These are phyloP conservation scores for Luvunga scandens DNA, from an alignment of 345 rosid species.

Conservation along the genomic window DNA sequence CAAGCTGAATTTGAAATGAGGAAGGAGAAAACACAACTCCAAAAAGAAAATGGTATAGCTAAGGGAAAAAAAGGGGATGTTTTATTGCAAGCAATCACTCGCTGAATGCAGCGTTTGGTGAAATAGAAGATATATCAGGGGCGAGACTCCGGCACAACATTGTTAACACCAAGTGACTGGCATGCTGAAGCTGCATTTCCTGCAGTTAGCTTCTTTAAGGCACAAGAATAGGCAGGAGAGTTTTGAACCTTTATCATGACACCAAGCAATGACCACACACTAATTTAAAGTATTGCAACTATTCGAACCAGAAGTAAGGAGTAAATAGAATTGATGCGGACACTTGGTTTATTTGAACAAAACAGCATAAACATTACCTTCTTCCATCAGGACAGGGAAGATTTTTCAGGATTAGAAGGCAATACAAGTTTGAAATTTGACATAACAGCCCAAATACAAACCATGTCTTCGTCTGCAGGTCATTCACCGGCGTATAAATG, in stretches of 20 bases:
- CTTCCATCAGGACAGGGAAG: constrained; percentile 41
- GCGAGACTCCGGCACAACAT: not conserved
- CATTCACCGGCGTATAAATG: constrained; percentile 49
- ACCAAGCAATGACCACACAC: too few relatives aligned
- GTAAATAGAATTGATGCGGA: too few relatives aligned
- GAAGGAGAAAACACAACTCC: not conserved
- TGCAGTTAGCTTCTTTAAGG: constrained; percentile 3
- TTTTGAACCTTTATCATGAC: not conserved
- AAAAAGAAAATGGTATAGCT: too few relatives aligned
- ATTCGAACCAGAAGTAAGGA: too few relatives aligned
- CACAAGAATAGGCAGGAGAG: constrained; percentile 23
- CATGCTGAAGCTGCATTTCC: not conserved
- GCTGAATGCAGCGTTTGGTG: not conserved
- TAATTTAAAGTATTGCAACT: too few relatives aligned
- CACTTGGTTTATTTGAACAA: too few relatives aligned
- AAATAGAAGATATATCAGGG: too few relatives aligned
- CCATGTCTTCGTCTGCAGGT: constrained; percentile 51
- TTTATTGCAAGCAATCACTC: not conserved
- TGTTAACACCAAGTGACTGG: not conserved
- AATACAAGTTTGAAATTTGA: constrained; percentile 51
- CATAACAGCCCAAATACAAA: constrained; percentile 42
- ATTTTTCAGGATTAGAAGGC: constrained; percentile 45
- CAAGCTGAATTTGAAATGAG: not conserved
- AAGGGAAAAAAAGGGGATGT: not conserved
- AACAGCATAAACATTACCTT: too few relatives aligned